Conservation (phyloP, 1,284 basidiomycete species). For the Golubevia pallescens region DNA sequence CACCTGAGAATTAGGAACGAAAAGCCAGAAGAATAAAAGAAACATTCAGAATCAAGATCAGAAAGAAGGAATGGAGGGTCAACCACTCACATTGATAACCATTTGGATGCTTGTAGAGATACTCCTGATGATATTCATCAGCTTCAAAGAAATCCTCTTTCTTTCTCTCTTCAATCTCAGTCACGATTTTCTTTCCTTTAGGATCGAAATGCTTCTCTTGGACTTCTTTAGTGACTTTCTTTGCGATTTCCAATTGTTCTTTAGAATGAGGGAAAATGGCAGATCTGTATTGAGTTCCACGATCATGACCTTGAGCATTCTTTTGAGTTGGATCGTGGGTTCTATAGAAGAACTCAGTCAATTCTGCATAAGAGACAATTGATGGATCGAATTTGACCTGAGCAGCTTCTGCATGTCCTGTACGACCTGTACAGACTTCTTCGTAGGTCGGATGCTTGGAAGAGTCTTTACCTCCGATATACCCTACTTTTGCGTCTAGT, state of each 20-base stretch:
- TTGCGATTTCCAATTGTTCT: conserved; percentile 78
- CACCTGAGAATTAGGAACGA: too few relatives aligned
- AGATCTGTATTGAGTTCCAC: conserved; percentile 78
- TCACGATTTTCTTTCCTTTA: conserved; percentile 78
- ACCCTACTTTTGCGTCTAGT: conserved; percentile 47
- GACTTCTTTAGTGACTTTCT: conserved; percentile 81
- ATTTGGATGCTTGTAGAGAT: conserved; percentile 49
- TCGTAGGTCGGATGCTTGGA: conserved; percentile 69
- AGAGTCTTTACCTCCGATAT: conserved; percentile 51
- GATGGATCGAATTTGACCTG: conserved; percentile 83
- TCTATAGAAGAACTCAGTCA: conserved; percentile 72
- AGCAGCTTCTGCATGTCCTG: conserved; percentile 88
- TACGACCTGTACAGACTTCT: conserved; percentile 77
- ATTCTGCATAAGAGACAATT: conserved; percentile 72
- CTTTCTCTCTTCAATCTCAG: conserved; percentile 64
- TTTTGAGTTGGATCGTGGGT: conserved; percentile 87
- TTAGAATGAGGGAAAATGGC: conserved; percentile 83
- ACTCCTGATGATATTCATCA: conserved; percentile 59
- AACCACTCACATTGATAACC: conserved; percentile 26
- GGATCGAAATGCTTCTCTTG: conserved; percentile 77
- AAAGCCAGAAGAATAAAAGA: too few relatives aligned
- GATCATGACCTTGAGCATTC: conserved; percentile 64
- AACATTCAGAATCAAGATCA: too few relatives aligned
- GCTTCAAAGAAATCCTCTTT: conserved; percentile 29
- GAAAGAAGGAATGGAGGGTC: too few relatives aligned